Evolutionary conservation across 495 filamentous ascomycete species (phyloP).

Genomic region (Pseudevernia furfuracea): DNA sequence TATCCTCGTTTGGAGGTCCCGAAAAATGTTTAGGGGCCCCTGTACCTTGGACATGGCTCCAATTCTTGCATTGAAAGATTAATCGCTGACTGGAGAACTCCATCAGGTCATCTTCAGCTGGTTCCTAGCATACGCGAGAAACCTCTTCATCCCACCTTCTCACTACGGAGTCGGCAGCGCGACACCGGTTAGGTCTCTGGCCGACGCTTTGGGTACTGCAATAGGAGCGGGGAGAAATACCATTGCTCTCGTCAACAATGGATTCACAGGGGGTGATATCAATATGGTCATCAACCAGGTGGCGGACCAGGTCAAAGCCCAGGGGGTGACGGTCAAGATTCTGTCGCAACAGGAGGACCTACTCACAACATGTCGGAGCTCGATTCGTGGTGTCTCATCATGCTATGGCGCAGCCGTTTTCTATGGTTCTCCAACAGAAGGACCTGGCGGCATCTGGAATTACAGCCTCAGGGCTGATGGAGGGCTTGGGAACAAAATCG

Average conservation of each 20-base stretch:
- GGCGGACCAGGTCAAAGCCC: slow-evolving; percentile 39
- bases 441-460: slow-evolving; percentile 63
- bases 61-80: neutral
- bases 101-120: slow-evolving; percentile 50
- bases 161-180: slow-evolving; percentile 57
- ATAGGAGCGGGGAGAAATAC: slow-evolving; percentile 47
- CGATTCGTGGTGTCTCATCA: slow-evolving; percentile 58
- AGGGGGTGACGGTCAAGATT: slow-evolving; percentile 50
- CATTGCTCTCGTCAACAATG: slow-evolving; percentile 76
- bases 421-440: slow-evolving; percentile 60
- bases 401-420: slow-evolving; percentile 77
- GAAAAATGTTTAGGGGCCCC: neutral
- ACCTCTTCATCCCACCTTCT: slow-evolving; percentile 60
- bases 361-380: slow-evolving; percentile 53
- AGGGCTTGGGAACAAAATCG: slow-evolving; percentile 51
- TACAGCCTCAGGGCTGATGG: slow-evolving; percentile 73
- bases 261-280: slow-evolving; percentile 61
- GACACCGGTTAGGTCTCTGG: slow-evolving; percentile 51
- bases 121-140: slow-evolving; percentile 60
- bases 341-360: slow-evolving; percentile 48
- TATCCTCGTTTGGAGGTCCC: neutral
- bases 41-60: neutral
- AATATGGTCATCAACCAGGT: slow-evolving; percentile 59
- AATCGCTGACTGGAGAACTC: neutral
- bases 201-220: slow-evolving; percentile 44